Conservation (phyloP, 371 early-diverging fungal species). For the Apophysomyces trapeziformis region DNA sequence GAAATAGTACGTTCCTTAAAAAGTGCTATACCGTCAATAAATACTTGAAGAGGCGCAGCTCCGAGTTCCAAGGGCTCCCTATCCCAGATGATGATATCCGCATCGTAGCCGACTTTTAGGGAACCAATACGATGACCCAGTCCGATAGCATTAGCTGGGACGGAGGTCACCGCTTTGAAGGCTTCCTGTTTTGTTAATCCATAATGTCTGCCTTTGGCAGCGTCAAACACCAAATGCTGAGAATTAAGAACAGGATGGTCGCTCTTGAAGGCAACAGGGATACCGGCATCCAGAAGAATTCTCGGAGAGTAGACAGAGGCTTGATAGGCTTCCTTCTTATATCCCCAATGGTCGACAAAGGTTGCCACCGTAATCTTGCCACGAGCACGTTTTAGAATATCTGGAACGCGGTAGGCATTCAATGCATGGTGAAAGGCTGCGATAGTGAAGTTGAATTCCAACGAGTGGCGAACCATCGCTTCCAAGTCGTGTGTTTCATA, state of each 20-base stretch:
- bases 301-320: conserved; percentile 61
- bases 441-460: conserved; percentile 79
- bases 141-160: conserved; percentile 75
- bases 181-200: conserved; percentile 64
- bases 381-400: conserved; percentile 62
- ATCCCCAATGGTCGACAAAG: conserved; percentile 74
- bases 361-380: conserved; percentile 70
- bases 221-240: conserved; percentile 73
- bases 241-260: conserved; percentile 81
- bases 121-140: conserved; percentile 71
- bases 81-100: conserved; percentile 75
- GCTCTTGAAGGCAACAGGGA: conserved; percentile 73
- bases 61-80: conserved; percentile 68
- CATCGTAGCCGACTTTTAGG: conserved; percentile 74
- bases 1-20: conserved; percentile 40
- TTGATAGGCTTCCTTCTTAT: conserved; percentile 79
- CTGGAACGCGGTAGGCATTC: conserved; percentile 77
- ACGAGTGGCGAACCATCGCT: conserved; percentile 74
- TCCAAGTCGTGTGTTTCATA: conserved; percentile 74
- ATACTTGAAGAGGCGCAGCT: conserved; percentile 72
- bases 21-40: conserved; percentile 70
- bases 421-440: conserved; percentile 83
- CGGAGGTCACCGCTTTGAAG: conserved; percentile 69
- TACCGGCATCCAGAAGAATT: conserved; percentile 67
- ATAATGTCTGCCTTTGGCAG: conserved; percentile 72